phyloP scores from a whole-genome alignment of 148 eudicot genomes.

The Talinum fruticosum region DNA sequence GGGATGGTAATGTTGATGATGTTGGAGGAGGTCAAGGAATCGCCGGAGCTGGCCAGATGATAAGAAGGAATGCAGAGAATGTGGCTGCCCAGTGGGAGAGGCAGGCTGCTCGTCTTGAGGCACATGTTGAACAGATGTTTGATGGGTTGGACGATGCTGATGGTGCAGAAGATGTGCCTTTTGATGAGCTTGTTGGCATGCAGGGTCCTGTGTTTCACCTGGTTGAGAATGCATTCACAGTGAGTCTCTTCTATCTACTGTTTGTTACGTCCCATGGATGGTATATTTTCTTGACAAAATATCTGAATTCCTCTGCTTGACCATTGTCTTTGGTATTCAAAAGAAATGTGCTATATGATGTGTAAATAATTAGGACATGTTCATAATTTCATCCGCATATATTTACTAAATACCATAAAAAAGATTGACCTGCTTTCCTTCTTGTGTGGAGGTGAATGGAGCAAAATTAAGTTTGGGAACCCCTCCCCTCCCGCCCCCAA shows the following conservation, averaged over 20 bases:
- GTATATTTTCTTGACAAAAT: background rate
- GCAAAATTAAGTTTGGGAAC: background rate
- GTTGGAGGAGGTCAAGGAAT: constrained; percentile 77
- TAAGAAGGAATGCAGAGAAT: constrained; percentile 87
- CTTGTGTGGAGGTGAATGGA: background rate
- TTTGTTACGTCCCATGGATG: background rate
- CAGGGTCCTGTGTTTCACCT: constrained; percentile 98
- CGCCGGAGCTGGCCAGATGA: constrained; percentile 85
- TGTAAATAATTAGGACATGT: background rate
- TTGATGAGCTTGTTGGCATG: constrained; percentile 98
- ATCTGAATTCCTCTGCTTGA: background rate
- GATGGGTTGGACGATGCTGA: constrained; percentile 97
- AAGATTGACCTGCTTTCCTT: background rate
- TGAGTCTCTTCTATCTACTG: constrained; percentile 30
- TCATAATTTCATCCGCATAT: background rate
- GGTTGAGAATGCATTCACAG: constrained; percentile 96
- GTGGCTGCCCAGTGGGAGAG: constrained; percentile 98
- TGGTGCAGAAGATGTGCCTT: constrained; percentile 98
- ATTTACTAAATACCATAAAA: too few relatives aligned
- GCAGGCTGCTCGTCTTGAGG: constrained; percentile 99
- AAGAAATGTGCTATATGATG: background rate
- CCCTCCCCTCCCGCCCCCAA: background rate
- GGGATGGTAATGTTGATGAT: constrained; percentile 79
- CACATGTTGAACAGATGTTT: constrained; percentile 98
- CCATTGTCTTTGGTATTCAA: background rate